Base-by-base conservation (phyloP, 225 moss, liverwort and hornwort species). In the Pleurozium schreberi region DNA sequence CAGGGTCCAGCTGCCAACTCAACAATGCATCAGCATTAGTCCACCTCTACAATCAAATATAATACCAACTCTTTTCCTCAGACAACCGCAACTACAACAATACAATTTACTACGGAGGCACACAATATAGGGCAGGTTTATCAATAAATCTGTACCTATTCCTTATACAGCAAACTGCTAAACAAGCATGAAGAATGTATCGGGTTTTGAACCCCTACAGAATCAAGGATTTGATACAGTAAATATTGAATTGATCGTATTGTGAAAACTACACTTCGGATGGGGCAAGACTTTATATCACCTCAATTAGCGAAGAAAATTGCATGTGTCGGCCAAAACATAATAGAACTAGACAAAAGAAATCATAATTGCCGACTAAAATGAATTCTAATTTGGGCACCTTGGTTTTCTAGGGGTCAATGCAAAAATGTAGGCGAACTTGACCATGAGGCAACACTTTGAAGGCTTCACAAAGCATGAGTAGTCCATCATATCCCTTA, bases 1-100 rank as follows among this genome's bases (percentile, higher is more conserved):
- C 98, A 92, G 97, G 96, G 85, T 98, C 98, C 90, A 98, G 92
- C 98, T 98, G 97, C 86, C 89, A 92, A 88, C 65, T 70, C 82
- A 91, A 85, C 65, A 55, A 83, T 76, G 66, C 84, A 92, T 88
- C 64, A 95, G 73, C 57, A 77, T 50, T 65, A 75, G 67, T 89
- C 43, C 88, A 86, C 52, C 82, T 87, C 67, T 47, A 81, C 28
- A 78, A 87, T 68, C 68, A 62, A 62, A 52, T 82, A 34, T 26
- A 84, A 16, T 80, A 73, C 68, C 86, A 18, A n/a, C n/a, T n/a
- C n/a, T n/a, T 50, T n/a, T 18, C 42, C 66, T 74, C 84, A 61
- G 67, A 87, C 59, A 68, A 85, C 28, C 87, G 22, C 59, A 55
- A 60, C 74, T 42, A 81, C 75, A 45, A 80, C 78, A 64, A 53